Percentiles rank a stretch among this genome's conserved stretches.
phyloP scores from a whole-genome alignment of 2,329 filamentous ascomycete genomes.

The Verticillium isaacii region DNA sequence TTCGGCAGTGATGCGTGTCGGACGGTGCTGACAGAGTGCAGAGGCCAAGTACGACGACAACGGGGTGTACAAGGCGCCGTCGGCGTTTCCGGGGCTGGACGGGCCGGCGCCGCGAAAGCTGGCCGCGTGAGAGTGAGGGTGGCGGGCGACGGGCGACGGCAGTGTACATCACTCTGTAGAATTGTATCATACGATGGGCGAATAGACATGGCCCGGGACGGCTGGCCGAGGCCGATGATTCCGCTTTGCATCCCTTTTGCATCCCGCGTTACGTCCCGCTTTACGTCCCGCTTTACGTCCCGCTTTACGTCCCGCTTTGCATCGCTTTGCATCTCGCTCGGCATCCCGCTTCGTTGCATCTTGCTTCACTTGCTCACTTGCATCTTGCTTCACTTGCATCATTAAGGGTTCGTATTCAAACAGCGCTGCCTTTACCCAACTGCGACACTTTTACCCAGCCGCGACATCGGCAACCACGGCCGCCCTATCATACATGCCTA shows the following conservation, averaged over 20 bases:
- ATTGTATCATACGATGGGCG: neutral
- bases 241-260: too few species aligned
- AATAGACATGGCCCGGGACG: neutral
- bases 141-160: neutral
- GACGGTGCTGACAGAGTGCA: conserved; percentile 13
- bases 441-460: too few species aligned
- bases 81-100: conserved; percentile 7
- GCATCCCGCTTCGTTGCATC: too few species aligned
- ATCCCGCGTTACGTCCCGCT: too few species aligned
- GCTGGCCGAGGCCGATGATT: neutral
- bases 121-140: neutral
- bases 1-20: neutral
- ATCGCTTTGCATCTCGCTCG: too few species aligned
- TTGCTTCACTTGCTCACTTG: too few species aligned
- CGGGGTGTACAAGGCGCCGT: conserved; percentile 35
- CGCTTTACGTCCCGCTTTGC: too few species aligned
- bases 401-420: too few species aligned
- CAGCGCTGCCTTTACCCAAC: too few species aligned
- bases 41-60: conserved; percentile 43
- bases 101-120: neutral
- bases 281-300: too few species aligned
- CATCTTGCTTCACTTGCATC: too few species aligned
- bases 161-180: neutral
- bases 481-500: neutral
- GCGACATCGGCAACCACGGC: too few species aligned